Base-by-base conservation (phyloP, 2,329 filamentous ascomycete genomes). In the Plenodomus biglobosus region DNA sequence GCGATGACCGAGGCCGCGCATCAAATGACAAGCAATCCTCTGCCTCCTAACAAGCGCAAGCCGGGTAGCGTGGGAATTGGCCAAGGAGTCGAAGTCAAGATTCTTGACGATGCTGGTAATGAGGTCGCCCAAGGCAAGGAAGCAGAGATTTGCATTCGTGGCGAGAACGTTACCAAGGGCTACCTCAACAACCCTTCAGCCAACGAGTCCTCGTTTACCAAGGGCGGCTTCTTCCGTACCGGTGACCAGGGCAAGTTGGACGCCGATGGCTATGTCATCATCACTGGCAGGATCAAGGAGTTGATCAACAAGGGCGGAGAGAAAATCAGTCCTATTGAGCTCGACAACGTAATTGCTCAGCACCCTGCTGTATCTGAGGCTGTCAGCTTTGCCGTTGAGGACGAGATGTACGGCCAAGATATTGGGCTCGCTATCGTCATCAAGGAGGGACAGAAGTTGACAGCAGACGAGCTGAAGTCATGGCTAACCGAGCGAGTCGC, bases 281-380 rank as follows among this genome's bases (percentile, higher is more conserved):
- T 95, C 72, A 95, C 90, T 0, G 90, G 90, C n/a, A 81, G 90
- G 44, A 95, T 95, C 75, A 95, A 95, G 79, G 90, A 95, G 74
- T 78, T 95, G 43, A 95, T 95, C 78, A 91, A 91, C 75, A 92
- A 92, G 74, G 89, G 87, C 46, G 90, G 90, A 50, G 90, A 95
- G 76, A 94, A 94, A 77, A 94, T 95, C 68, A 88, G 85, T 58
- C 90, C 90, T 1, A 92, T 94, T 46, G 90, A 95, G 74, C 78
- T 95, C 27, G 90, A 95, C 76, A 95, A 95, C 59, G 83, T 88
- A 11, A 76, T 95, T 21, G 80, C 86, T n/a, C 80, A 86, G 48
- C 83, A 92, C 66, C 83, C 86, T 8, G 81, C 84, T 30, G 81
- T 94, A 1, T 79, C 81, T 1, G 90, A 95, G 73, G 90, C 87